Conservation (phyloP, 306 rosid genomes). For the Quercus engelmannii region DNA sequence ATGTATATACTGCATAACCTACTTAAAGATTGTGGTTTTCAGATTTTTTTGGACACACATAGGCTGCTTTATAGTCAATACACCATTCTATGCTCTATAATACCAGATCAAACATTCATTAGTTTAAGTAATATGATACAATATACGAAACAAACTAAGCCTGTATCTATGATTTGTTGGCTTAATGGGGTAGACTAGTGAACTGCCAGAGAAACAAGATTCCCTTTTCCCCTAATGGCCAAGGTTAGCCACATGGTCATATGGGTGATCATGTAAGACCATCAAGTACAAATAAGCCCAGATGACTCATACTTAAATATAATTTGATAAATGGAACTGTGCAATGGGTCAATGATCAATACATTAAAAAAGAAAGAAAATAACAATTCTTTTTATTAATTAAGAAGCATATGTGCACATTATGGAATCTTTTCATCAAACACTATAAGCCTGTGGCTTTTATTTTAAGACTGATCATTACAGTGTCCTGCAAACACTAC, state of each 20-base stretch:
- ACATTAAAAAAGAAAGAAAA: not conserved
- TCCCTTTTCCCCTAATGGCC: not conserved
- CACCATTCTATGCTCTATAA: not conserved
- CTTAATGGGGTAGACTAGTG: not conserved
- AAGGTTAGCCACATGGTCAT: not conserved
- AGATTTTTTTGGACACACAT: not conserved
- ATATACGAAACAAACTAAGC: not conserved
- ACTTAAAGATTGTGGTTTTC: not conserved
- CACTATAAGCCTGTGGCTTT: not conserved
- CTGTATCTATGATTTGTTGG: not conserved
- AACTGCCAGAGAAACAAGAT: not conserved
- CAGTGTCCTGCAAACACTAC: not conserved
- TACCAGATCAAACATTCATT: not conserved
- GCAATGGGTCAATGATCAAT: not conserved
- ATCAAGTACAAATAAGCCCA: no score
- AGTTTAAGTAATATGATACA: not conserved
- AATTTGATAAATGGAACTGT: not conserved
- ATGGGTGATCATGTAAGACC: no score
- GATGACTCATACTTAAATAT: not conserved
- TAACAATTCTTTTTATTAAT: not conserved
- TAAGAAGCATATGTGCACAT: not conserved
- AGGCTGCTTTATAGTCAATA: not conserved
- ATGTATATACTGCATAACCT: not conserved
- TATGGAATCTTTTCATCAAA: not conserved
- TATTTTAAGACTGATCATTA: not conserved